Percentiles rank a stretch among this genome's conserved stretches.
These are phyloP conservation scores for Gigaspora rosea DNA, from an alignment of 192 early-diverging fungal genomes.

Conservation along the genomic window DNA sequence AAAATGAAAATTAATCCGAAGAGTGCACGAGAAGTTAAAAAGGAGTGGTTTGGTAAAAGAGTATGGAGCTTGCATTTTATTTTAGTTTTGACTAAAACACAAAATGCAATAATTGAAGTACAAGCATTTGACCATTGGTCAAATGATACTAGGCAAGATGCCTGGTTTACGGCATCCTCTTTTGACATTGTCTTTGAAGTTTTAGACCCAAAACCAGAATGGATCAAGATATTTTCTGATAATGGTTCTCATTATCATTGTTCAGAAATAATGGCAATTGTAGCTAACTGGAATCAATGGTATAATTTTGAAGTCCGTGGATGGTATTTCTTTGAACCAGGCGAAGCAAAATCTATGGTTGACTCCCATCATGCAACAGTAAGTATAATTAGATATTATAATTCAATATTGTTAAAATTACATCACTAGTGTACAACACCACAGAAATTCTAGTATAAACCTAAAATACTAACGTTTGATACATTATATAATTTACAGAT, in stretches of 20 bases:
- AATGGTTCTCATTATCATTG: not conserved
- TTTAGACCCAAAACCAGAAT: not conserved
- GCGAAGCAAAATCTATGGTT: not conserved
- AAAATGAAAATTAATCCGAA: not conserved
- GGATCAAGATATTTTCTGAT: constrained; percentile 4
- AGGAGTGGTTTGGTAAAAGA: not conserved
- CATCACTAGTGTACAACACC: not conserved
- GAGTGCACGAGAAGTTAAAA: not conserved
- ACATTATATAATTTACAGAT: no score
- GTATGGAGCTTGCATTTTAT: not conserved
- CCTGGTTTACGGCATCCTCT: no score
- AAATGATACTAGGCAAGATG: no score
- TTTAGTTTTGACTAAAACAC: not conserved
- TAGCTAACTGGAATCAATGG: not conserved
- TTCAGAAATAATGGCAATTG: not conserved
- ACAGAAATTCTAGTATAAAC: not conserved
- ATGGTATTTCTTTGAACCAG: constrained; percentile 4
- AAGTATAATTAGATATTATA: not conserved
- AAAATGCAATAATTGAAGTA: not conserved
- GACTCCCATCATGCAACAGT: not conserved
- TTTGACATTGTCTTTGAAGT: not conserved
- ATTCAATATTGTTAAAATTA: not conserved
- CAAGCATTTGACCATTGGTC: no score
- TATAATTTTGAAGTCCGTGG: not conserved
- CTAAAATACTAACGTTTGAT: no score